These are phyloP conservation scores for Cryptococcus sp. DNA, from an alignment of 1,284 basidiomycete genomes.

Conservation along the genomic window DNA sequence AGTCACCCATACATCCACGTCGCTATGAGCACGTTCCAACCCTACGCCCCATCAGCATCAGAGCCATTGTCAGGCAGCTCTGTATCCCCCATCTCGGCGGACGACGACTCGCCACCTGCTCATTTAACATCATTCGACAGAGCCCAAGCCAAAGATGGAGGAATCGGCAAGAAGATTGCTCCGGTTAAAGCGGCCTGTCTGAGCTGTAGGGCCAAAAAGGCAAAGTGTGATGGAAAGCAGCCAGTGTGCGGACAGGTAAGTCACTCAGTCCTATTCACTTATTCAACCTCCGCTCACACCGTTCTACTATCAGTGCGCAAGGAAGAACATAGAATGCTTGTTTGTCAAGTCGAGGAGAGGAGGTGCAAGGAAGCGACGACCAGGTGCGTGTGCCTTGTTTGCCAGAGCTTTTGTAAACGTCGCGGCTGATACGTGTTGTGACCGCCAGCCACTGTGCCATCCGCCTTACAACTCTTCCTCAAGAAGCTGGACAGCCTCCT, in stretches of 20 bases:
- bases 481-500: slow-evolving; percentile 48
- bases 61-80: slow-evolving; percentile 1
- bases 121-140: background rate
- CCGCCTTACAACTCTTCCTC: slow-evolving; percentile 46
- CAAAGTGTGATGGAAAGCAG: slow-evolving; percentile 51
- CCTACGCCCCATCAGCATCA: slow-evolving; percentile 1
- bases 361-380: slow-evolving; percentile 51
- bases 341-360: slow-evolving; percentile 54
- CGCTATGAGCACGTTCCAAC: slow-evolving; percentile 11
- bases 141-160: background rate
- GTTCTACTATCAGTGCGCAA: slow-evolving; percentile 35
- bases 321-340: slow-evolving; percentile 49
- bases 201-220: slow-evolving; percentile 52
- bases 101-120: background rate
- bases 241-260: slow-evolving; percentile 52
- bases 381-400: slow-evolving; percentile 24
- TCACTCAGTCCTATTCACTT: background rate
- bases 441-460: slow-evolving; percentile 30
- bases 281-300: background rate
- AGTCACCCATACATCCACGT: too few species aligned
- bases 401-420: too few species aligned
- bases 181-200: slow-evolving; percentile 51
- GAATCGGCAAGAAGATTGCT: slow-evolving; percentile 12
- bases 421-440: too few species aligned
- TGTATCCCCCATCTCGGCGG: slow-evolving; percentile 1